These are phyloP conservation scores for Fusarium drepaniforme DNA, from an alignment of 2,329 filamentous ascomycete genomes.

Conservation along the genomic window DNA sequence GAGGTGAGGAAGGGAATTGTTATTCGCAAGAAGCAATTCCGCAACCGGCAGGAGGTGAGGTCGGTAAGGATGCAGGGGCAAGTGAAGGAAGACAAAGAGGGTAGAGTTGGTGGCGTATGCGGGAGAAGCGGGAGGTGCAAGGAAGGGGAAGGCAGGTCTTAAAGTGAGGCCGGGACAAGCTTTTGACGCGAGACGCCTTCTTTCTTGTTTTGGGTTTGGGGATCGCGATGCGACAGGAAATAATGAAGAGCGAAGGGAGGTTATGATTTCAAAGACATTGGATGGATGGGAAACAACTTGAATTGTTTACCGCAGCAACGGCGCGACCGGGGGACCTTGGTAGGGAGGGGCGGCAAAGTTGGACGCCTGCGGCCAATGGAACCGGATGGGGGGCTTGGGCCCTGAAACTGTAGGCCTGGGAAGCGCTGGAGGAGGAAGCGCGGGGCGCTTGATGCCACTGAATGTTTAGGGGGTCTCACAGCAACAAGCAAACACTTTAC, in stretches of 20 bases:
- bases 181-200: conserved; percentile 15
- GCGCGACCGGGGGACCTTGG: conserved; percentile 18
- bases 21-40: conserved; percentile 35
- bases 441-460: conserved; percentile 25
- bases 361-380: conserved; percentile 35
- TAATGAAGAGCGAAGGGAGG: conserved; percentile 8
- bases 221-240: conserved; percentile 19
- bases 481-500: conserved; percentile 50
- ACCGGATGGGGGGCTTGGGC: conserved; percentile 8
- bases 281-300: conserved; percentile 32
- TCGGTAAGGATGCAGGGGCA: conserved; percentile 26
- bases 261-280: conserved; percentile 27
- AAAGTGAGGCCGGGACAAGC: neutral
- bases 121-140: conserved; percentile 7
- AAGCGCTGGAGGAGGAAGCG: conserved; percentile 19
- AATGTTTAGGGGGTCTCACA: conserved; percentile 31
- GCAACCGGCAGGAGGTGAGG: conserved; percentile 39
- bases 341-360: conserved; percentile 7
- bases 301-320: conserved; percentile 51
- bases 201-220: conserved; percentile 26
- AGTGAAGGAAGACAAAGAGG: conserved; percentile 16
- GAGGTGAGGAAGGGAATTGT: conserved; percentile 17
- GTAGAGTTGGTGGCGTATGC: conserved; percentile 17
- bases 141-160: conserved; percentile 3
- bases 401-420: conserved; percentile 39